Conservation (phyloP, 345 rosid species). For the Euclidium syriacum region DNA sequence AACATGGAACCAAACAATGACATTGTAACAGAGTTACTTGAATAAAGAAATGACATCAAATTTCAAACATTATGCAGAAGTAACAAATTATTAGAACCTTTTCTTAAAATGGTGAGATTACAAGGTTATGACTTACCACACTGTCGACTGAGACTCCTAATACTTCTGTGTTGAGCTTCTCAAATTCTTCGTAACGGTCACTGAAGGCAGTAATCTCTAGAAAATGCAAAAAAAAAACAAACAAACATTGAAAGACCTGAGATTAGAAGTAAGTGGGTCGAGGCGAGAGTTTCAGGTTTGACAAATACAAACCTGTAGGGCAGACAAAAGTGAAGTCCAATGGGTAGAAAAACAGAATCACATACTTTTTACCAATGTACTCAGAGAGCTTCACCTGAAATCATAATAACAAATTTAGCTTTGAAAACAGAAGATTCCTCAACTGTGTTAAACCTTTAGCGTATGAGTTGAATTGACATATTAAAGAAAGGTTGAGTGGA, state of each 20-base stretch:
- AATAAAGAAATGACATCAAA: neutral
- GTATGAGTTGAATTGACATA: too few relatives aligned
- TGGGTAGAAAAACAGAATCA: constrained; percentile 95
- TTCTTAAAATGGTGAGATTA: neutral
- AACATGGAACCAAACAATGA: neutral
- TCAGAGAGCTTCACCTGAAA: constrained; percentile 93
- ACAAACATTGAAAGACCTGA: neutral
- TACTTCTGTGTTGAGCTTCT: constrained; percentile 74
- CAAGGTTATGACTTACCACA: constrained; percentile 48
- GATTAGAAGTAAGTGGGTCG: neutral
- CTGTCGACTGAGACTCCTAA: constrained; percentile 83
- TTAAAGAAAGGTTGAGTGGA: neutral
- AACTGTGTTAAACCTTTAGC: too few relatives aligned
- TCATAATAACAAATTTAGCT: neutral
- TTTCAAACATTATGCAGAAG: too few relatives aligned
- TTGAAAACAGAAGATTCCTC: neutral
- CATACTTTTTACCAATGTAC: constrained; percentile 95
- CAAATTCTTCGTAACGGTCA: constrained; percentile 72
- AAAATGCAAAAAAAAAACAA: neutral
- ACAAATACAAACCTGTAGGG: constrained; percentile 97
- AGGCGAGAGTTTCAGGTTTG: neutral
- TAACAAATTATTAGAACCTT: too few relatives aligned
- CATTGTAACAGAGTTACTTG: neutral
- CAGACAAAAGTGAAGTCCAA: constrained; percentile 99
- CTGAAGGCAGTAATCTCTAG: constrained; percentile 93